Conservation (phyloP, 2,329 filamentous ascomycete genomes). For the Diaporthe sp. region DNA sequence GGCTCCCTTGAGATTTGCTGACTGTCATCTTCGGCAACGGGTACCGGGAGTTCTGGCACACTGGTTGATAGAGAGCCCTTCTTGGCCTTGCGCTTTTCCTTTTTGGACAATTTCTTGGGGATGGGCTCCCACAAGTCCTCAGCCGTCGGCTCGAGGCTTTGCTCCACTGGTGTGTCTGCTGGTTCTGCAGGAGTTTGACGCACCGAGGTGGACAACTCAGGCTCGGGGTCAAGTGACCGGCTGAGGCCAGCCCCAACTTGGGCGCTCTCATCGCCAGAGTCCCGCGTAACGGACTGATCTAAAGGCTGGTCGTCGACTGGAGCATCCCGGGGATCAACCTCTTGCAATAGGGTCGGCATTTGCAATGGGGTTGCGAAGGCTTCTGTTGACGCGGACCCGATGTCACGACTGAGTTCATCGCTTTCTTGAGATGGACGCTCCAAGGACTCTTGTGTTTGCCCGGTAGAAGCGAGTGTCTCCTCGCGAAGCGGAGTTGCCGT, state of each 20-base stretch:
- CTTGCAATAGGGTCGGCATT: background rate
- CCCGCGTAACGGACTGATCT: background rate
- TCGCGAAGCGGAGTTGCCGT: background rate
- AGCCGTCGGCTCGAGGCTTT: constrained; percentile 8
- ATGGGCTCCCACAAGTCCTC: constrained; percentile 42
- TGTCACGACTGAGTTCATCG: background rate
- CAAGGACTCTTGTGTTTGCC: background rate
- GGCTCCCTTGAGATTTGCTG: background rate
- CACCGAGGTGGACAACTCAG: background rate
- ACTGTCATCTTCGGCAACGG: background rate
- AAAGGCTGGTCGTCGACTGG: background rate
- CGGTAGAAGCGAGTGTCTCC: background rate
- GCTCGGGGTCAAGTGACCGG: constrained; percentile 36
- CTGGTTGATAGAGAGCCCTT: constrained; percentile 22
- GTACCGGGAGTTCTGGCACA: constrained; percentile 16
- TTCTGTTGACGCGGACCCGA: constrained; percentile 3
- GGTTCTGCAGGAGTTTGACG: constrained; percentile 28
- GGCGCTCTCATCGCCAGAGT: constrained; percentile 28
- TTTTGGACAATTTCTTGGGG: constrained; percentile 49
- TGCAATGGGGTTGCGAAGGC: constrained; percentile 32
- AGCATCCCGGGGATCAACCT: background rate
- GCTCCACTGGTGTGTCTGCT: constrained; percentile 7
- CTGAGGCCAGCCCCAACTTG: constrained; percentile 39
- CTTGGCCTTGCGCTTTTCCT: constrained; percentile 40
- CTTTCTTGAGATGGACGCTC: background rate